A percentile compares a stretch with the other conserved stretches of the same genome.
Conservation (phyloP, 2,329 filamentous ascomycete species). For the Talaromyces sp. region DNA sequence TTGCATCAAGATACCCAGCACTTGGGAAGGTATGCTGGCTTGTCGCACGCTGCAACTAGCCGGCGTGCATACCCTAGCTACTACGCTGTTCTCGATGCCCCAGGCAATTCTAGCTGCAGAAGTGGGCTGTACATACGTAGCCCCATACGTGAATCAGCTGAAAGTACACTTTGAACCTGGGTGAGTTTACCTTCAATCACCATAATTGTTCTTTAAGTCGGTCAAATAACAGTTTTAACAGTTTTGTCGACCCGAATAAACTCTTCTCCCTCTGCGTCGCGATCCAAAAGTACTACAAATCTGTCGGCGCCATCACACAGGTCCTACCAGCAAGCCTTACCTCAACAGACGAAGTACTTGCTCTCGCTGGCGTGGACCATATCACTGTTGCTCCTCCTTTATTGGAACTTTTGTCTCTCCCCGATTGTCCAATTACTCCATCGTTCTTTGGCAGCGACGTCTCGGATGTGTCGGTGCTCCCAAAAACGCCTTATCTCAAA, state of each 20-base stretch:
- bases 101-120: constrained; percentile 59
- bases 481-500: constrained; percentile 29
- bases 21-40: constrained; percentile 62
- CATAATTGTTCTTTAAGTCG: not conserved
- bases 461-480: constrained; percentile 15
- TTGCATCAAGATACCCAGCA: constrained; percentile 62
- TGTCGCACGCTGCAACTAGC: constrained; percentile 52
- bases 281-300: constrained; percentile 53
- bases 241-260: constrained; percentile 28
- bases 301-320: constrained; percentile 43
- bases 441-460: constrained; percentile 28
- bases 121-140: constrained; percentile 59
- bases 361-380: constrained; percentile 55
- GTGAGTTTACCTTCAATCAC: constrained; percentile 18
- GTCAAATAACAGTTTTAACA: constrained; percentile 1
- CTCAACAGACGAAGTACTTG: constrained; percentile 56
- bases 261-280: constrained; percentile 49
- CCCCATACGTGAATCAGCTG: constrained; percentile 63
- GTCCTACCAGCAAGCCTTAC: constrained; percentile 59
- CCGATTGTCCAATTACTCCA: constrained; percentile 8
- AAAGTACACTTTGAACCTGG: constrained; percentile 56
- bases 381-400: constrained; percentile 58
- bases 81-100: constrained; percentile 60
- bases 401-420: constrained; percentile 45
- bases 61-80: constrained; percentile 59